Evolutionary conservation across 768 basidiomycete genomes (phyloP).

Genomic region (Tremella yokohamensis): DNA sequence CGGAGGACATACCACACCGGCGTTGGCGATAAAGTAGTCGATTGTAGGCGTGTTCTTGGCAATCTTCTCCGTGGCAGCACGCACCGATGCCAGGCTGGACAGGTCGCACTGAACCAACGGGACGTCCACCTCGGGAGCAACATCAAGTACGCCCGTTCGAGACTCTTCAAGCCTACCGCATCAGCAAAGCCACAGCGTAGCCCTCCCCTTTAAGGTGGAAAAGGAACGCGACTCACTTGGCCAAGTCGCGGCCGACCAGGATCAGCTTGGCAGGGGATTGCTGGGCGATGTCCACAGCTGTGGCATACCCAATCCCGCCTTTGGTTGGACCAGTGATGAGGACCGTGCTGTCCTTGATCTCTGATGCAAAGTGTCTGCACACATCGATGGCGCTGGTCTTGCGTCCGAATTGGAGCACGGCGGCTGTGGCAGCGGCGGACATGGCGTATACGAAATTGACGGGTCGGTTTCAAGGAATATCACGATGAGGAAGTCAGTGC

Average conservation of each 20-base stretch:
- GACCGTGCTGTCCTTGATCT: slow-evolving; percentile 8
- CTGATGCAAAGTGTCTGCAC: not conserved
- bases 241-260: slow-evolving; percentile 1
- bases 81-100: slow-evolving; percentile 2
- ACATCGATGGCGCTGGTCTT: slow-evolving; percentile 5
- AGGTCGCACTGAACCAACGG: slow-evolving; percentile 4
- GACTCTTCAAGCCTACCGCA: not conserved
- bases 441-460: too few species aligned
- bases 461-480: too few species aligned
- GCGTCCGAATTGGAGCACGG: too few species aligned
- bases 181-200: not conserved
- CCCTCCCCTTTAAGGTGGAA: not conserved
- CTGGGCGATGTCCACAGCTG: slow-evolving; percentile 9
- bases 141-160: not conserved
- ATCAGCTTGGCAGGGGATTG: slow-evolving; percentile 5
- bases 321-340: slow-evolving; percentile 12
- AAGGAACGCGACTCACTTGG: slow-evolving; percentile 7
- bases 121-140: not conserved
- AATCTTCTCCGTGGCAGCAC: slow-evolving; percentile 4
- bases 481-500: too few species aligned
- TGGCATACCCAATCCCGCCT: slow-evolving; percentile 9
- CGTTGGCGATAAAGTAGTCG: slow-evolving; percentile 15
- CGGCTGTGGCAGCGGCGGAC: too few species aligned
- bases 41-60: not conserved
- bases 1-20: slow-evolving; percentile 7